phyloP scores from a whole-genome alignment of 768 basidiomycete genomes.

The Suillus variegatus region DNA sequence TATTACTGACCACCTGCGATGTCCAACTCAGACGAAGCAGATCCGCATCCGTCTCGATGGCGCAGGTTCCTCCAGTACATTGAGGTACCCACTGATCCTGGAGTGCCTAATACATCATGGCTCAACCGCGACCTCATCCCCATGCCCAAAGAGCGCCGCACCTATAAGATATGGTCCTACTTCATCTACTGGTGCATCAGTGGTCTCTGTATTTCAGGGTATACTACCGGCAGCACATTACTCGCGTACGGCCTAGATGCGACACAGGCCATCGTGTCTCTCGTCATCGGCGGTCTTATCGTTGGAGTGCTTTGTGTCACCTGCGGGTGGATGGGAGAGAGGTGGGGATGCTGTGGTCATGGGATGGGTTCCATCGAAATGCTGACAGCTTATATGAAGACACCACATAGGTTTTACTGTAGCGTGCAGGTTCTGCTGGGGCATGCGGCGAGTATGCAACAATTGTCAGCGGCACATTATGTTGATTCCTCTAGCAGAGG shows the following conservation, averaged over 20 bases:
- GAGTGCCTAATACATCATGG: slow-evolving; percentile 9
- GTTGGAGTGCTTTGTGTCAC: slow-evolving; percentile 19
- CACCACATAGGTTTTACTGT: slow-evolving; percentile 23
- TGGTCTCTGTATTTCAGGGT: slow-evolving; percentile 21
- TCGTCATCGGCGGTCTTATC: slow-evolving; percentile 18
- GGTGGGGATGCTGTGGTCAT: slow-evolving; percentile 11
- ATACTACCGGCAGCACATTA: slow-evolving; percentile 19
- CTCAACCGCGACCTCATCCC: slow-evolving; percentile 27
- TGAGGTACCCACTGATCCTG: not conserved
- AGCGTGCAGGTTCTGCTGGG: slow-evolving; percentile 20
- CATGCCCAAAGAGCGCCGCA: slow-evolving; percentile 27
- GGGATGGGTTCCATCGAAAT: slow-evolving; percentile 3
- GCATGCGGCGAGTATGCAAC: slow-evolving; percentile 13
- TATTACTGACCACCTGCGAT: not conserved
- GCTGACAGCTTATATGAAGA: slow-evolving; percentile 5
- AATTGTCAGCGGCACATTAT: not conserved
- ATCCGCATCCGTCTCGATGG: not conserved
- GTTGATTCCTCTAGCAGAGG: not conserved
- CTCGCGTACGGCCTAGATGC: slow-evolving; percentile 21
- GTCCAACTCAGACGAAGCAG: not conserved
- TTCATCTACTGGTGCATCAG: slow-evolving; percentile 29
- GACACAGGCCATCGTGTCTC: slow-evolving; percentile 16
- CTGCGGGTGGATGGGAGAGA: slow-evolving; percentile 25
- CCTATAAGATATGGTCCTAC: slow-evolving; percentile 28
- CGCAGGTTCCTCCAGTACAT: not conserved